phyloP scores from a whole-genome alignment of 345 rosid genomes.

The Eucalyptus grandis region DNA sequence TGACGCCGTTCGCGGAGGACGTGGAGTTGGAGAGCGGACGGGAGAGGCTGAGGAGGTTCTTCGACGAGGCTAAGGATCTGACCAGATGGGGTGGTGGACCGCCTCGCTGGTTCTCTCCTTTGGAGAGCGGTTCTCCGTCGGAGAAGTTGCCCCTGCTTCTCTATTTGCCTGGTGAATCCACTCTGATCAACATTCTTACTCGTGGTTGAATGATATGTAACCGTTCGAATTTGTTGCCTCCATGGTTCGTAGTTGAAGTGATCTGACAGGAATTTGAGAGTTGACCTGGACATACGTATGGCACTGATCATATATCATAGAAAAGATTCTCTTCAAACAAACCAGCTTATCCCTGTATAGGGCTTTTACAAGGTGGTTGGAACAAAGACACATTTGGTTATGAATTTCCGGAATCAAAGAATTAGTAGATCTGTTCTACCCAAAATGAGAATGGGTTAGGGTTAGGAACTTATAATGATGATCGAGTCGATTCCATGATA shows the following conservation, averaged over 20 bases:
- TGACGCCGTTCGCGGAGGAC: not conserved
- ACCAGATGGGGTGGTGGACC: constrained; percentile 37
- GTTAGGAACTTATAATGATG: no score
- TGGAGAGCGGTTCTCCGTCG: constrained; percentile 29
- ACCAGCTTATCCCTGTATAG: no score
- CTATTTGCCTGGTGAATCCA: constrained; percentile 50
- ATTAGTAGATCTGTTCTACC: no score
- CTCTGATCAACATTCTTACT: not conserved
- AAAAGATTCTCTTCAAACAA: no score
- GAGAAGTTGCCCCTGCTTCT: constrained; percentile 56
- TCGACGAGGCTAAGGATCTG: constrained; percentile 31
- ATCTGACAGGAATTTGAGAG: not conserved
- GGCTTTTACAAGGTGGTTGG: no score
- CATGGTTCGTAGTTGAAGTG: not conserved
- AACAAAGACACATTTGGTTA: no score
- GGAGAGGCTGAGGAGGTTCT: constrained; percentile 24
- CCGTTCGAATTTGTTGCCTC: not conserved
- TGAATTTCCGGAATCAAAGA: no score
- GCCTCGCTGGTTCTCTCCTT: constrained; percentile 69
- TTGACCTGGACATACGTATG: no score
- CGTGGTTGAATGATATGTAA: not conserved
- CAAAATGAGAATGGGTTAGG: no score
- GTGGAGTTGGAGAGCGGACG: not conserved
- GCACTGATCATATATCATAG: no score
- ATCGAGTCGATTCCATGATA: no score